Evolutionary conservation across 805 yeast genomes (phyloP).

Genomic region (Candida lessepsii): DNA sequence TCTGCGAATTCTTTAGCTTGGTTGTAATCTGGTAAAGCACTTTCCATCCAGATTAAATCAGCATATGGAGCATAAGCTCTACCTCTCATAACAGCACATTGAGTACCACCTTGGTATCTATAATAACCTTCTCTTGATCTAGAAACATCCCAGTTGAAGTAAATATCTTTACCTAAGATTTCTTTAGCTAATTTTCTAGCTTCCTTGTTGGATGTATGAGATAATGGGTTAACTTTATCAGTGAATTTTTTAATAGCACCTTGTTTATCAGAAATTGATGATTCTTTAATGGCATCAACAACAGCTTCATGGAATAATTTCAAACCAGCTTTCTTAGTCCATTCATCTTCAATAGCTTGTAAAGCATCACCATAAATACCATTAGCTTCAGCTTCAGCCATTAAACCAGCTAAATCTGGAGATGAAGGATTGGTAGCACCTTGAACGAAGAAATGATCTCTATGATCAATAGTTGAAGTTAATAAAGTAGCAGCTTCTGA

Average conservation of each 20-base stretch:
- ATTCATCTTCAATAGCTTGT: constrained; percentile 72
- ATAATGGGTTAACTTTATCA: constrained; percentile 67
- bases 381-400: constrained; percentile 74
- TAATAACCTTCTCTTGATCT: constrained; percentile 97
- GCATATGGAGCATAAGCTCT: constrained; percentile 93
- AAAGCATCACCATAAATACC: constrained; percentile 75
- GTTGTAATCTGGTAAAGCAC: constrained; percentile 86
- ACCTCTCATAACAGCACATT: constrained; percentile 96
- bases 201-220: constrained; percentile 73
- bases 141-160: constrained; percentile 93
- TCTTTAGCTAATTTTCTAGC: constrained; percentile 75
- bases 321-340: constrained; percentile 80
- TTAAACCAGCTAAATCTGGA: constrained; percentile 69
- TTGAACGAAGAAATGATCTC: constrained; percentile 90
- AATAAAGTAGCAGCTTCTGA: constrained; percentile 96
- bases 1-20: constrained; percentile 95
- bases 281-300: constrained; percentile 69
- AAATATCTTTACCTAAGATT: constrained; percentile 76
- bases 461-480: constrained; percentile 88
- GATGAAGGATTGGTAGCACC: constrained; percentile 88
- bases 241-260: constrained; percentile 64
- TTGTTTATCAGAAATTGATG: constrained; percentile 58
- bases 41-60: constrained; percentile 98
- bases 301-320: constrained; percentile 92
- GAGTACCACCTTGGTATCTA: constrained; percentile 94